Evolutionary conservation across 2,329 filamentous ascomycete species (phyloP).

Genomic region (Calonectria montana): DNA sequence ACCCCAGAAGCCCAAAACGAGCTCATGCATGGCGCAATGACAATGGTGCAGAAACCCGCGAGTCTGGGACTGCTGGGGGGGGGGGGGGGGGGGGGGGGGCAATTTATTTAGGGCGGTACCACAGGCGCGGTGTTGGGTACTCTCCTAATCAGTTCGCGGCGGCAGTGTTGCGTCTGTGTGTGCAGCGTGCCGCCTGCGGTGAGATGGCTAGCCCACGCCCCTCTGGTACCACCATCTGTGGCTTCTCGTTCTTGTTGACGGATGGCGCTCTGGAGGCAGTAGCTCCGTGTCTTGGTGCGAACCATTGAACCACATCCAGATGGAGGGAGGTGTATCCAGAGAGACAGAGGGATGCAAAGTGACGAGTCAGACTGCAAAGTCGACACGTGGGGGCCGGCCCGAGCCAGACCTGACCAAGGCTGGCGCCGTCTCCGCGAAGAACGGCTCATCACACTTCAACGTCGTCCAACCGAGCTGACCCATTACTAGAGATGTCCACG

Average conservation of each 20-base stretch:
- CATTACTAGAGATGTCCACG: slow-evolving; percentile 23
- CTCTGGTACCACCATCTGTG: not conserved
- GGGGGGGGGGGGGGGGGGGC: slow-evolving; percentile 4
- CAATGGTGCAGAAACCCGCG: slow-evolving; percentile 14
- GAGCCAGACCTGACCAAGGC: slow-evolving; percentile 35
- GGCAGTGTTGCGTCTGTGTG: slow-evolving; percentile 3
- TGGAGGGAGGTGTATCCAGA: slow-evolving; percentile 27
- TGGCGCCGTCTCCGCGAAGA: slow-evolving; percentile 15
- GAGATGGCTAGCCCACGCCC: not conserved
- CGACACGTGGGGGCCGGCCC: slow-evolving; percentile 45
- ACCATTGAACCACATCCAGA: slow-evolving; percentile 25
- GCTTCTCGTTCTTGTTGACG: not conserved
- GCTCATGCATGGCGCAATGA: slow-evolving; percentile 4
- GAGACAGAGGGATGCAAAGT: slow-evolving; percentile 25
- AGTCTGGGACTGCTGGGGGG: not conserved
- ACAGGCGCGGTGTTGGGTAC: slow-evolving; percentile 11
- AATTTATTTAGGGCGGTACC: slow-evolving; percentile 14
- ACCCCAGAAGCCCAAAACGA: not conserved
- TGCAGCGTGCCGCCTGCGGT: not conserved
- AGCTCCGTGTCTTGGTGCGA: slow-evolving; percentile 5
- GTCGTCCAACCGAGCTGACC: slow-evolving; percentile 20
- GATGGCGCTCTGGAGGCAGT: slow-evolving; percentile 1
- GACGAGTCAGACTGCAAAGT: slow-evolving; percentile 41
- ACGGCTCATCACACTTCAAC: not conserved
- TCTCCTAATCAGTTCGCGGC: slow-evolving; percentile 4